These are phyloP conservation scores for Esteya vermicola DNA, from an alignment of 2,329 filamentous ascomycete genomes.

Conservation along the genomic window DNA sequence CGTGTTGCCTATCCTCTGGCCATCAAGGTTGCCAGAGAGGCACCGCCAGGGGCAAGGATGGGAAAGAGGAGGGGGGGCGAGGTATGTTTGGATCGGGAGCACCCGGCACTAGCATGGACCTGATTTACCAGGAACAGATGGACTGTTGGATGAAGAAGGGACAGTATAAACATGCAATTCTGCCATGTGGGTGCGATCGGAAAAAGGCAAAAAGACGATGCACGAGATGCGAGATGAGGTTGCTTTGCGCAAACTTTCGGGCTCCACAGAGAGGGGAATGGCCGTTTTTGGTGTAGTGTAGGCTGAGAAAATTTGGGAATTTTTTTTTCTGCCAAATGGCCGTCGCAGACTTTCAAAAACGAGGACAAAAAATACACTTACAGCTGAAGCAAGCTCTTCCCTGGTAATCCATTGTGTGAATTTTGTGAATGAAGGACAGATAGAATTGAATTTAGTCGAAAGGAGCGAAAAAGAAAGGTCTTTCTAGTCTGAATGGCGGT, in stretches of 20 bases:
- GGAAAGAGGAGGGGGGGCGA: neutral
- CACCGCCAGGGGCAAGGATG: too few species aligned
- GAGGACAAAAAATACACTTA: constrained; percentile 8
- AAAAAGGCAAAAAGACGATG: neutral
- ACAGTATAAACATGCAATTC: neutral
- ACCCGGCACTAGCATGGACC: constrained; percentile 6
- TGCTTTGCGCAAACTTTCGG: neutral
- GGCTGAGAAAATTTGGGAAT: constrained; percentile 2
- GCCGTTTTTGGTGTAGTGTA: constrained; percentile 9
- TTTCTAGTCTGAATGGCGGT: too few species aligned
- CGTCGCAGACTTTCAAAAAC: neutral
- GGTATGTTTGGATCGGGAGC: constrained; percentile 3
- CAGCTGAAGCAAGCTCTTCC: constrained; percentile 13
- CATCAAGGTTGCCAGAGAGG: constrained; percentile 9
- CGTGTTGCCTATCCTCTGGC: constrained; percentile 1
- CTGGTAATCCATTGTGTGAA: constrained; percentile 13
- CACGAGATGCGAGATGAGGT: neutral
- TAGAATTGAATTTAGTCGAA: neutral
- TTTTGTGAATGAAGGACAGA: neutral
- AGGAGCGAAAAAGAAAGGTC: neutral
- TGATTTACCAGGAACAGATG: neutral
- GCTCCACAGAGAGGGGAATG: constrained; percentile 4
- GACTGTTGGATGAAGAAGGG: neutral
- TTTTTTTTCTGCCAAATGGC: constrained; percentile 3
- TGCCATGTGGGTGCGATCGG: neutral